These are phyloP conservation scores for Penicillium atrosanguineum DNA, from an alignment of 495 filamentous ascomycete genomes.

Conservation along the genomic window DNA sequence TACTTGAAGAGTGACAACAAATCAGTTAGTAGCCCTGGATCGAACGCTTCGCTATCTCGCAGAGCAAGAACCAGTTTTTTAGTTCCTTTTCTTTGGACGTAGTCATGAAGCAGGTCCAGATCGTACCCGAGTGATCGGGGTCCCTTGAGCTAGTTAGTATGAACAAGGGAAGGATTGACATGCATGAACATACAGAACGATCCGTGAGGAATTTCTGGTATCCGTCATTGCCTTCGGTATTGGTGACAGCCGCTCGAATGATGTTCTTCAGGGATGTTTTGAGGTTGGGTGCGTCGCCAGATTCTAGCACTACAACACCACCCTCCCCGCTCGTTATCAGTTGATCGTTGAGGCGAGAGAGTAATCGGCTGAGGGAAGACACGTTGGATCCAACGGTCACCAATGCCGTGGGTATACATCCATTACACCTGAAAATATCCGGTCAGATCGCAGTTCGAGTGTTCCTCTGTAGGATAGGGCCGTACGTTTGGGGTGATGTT, in stretches of 20 bases:
- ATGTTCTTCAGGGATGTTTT: slow-evolving; percentile 81
- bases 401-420: slow-evolving; percentile 71
- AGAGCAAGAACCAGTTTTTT: slow-evolving; percentile 72
- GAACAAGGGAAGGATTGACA: not conserved
- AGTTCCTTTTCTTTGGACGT: slow-evolving; percentile 53
- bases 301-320: slow-evolving; percentile 67
- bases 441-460: not conserved
- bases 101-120: slow-evolving; percentile 72
- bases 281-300: slow-evolving; percentile 75
- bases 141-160: slow-evolving; percentile 44
- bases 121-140: slow-evolving; percentile 86
- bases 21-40: slow-evolving; percentile 72
- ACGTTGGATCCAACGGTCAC: slow-evolving; percentile 86
- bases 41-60: slow-evolving; percentile 91
- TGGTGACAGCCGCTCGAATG: slow-evolving; percentile 66
- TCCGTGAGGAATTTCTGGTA: slow-evolving; percentile 47
- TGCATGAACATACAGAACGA: slow-evolving; percentile 46
- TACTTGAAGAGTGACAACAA: slow-evolving; percentile 76
- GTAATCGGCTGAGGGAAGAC: slow-evolving; percentile 69
- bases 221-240: slow-evolving; percentile 46
- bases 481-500: slow-evolving; percentile 46
- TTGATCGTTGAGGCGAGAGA: slow-evolving; percentile 61
- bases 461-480: not conserved
- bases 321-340: slow-evolving; percentile 44
- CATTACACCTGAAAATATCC: slow-evolving; percentile 32